Evolutionary conservation across 169 alveolate genomes (phyloP), one percentile per base, ranked within the genome.

Genomic region (Toxoplasma gondii): DNA sequence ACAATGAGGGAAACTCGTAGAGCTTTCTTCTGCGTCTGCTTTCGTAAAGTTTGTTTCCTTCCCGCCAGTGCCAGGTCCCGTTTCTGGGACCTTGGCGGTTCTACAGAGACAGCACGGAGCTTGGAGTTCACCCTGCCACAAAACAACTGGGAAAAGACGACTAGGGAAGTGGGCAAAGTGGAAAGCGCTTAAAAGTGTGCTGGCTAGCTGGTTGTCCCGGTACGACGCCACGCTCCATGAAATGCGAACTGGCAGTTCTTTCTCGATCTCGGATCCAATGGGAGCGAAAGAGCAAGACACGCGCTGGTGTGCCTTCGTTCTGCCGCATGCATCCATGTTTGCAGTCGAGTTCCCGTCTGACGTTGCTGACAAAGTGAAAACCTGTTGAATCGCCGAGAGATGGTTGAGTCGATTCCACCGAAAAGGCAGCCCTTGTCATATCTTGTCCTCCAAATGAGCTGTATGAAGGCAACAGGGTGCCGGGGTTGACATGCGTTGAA

Each of bases 81-180:
- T 49, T 12, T 49, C 58, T 12, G 58, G 22, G 58, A 12, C 58
- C 58, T 64, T 4, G n/a, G 1, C 74, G 34, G 34, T 27, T 2
- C 64, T 9, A 24, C 90, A 82, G 43, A 43, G 29, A 31, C 90
- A 82, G 90, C 90, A 82, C 38, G 90, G 67, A 82, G 90, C 90
- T 7, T 82, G 38, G 69, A 82, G 34, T 24, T 82, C 90, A 5
- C 90, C 90, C 27, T 82, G 90, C 90, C 90, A 82, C 44, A 38
- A 44, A 41, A 82, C 67, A 2, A 82, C 67, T 4, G 90, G 90
- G 29, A 82, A 31, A 38, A 82, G 90, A 39, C 90, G 64, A 10
- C 31, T 5, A 4, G 90, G 54, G 90, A 82, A 82, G 29, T 82
- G 90, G 12, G 90, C 53, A 12, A 31, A 49, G 39, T 82, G 67